phyloP scores from a whole-genome alignment of 2,329 filamentous ascomycete genomes.

The Diaporthe ilicicola region DNA sequence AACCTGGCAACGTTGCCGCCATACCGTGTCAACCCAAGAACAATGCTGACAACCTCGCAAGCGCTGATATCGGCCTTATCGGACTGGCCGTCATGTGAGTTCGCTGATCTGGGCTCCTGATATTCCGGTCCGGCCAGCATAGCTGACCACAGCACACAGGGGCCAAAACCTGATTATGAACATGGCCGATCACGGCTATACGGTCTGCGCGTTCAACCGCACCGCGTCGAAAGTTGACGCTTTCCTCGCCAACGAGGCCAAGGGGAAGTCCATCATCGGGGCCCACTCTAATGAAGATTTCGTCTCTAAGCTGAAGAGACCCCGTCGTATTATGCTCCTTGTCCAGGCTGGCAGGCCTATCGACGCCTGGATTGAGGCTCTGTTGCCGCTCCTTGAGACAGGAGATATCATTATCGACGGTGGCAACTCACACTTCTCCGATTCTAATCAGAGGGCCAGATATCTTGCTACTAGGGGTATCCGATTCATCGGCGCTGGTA shows the following conservation, averaged over 20 bases:
- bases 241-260: slow-evolving; percentile 90
- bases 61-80: slow-evolving; percentile 91
- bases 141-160: slow-evolving; percentile 47
- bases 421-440: slow-evolving; percentile 99
- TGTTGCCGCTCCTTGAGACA: slow-evolving; percentile 82
- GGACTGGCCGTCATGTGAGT: slow-evolving; percentile 89
- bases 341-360: slow-evolving; percentile 98
- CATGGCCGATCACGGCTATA: slow-evolving; percentile 92
- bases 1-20: too few relatives aligned
- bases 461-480: slow-evolving; percentile 90
- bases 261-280: slow-evolving; percentile 95
- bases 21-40: too few relatives aligned
- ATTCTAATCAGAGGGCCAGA: slow-evolving; percentile 95
- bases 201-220: slow-evolving; percentile 97
- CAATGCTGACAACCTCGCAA: slow-evolving; percentile 66
- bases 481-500: slow-evolving; percentile 95
- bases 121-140: too few relatives aligned
- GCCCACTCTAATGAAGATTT: slow-evolving; percentile 96
- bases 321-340: slow-evolving; percentile 96
- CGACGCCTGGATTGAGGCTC: slow-evolving; percentile 97
- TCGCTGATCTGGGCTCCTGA: slow-evolving; percentile 4
- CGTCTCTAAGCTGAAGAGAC: slow-evolving; percentile 94
- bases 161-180: slow-evolving; percentile 90
- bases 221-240: slow-evolving; percentile 97
- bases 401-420: slow-evolving; percentile 99